A percentile compares a stretch with the other conserved stretches of the same genome.
Conservation (phyloP, 2,329 filamentous ascomycete species). For the Verticillium albo-atrum region DNA sequence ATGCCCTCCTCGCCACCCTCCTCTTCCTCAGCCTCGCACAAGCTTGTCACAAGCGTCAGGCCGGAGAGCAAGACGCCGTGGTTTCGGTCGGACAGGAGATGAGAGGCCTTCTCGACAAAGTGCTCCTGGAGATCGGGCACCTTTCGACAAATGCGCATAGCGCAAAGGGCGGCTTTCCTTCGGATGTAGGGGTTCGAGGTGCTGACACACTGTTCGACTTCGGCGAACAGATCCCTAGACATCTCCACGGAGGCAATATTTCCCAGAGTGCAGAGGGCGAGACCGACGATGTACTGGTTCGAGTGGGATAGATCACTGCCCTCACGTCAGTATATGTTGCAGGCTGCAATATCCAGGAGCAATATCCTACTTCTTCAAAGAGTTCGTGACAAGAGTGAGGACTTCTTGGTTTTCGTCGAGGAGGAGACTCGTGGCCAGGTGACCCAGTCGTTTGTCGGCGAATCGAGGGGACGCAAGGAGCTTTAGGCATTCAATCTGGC, state of each 20-base stretch:
- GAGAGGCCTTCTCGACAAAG: slow-evolving; percentile 89
- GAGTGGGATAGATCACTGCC: slow-evolving; percentile 88
- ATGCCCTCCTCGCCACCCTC: slow-evolving; percentile 88
- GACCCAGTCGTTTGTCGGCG: slow-evolving; percentile 93
- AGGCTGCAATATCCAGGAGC: not conserved
- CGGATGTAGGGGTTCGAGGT: slow-evolving; percentile 98
- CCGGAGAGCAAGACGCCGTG: slow-evolving; percentile 93
- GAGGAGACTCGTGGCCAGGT: slow-evolving; percentile 91
- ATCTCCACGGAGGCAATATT: slow-evolving; percentile 98
- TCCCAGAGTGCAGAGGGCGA: slow-evolving; percentile 91
- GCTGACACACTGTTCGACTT: slow-evolving; percentile 87
- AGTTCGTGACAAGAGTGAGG: slow-evolving; percentile 94
- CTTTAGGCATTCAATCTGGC: slow-evolving; percentile 98
- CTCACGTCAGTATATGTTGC: slow-evolving; percentile 25
- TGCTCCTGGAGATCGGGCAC: slow-evolving; percentile 96
- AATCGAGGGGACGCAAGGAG: slow-evolving; percentile 94
- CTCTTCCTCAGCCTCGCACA: slow-evolving; percentile 92
- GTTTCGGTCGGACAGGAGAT: slow-evolving; percentile 86
- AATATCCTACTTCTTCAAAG: slow-evolving; percentile 76
- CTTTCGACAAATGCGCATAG: slow-evolving; percentile 97
- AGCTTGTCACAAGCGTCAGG: slow-evolving; percentile 80
- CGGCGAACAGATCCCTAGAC: slow-evolving; percentile 93
- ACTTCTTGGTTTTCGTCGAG: slow-evolving; percentile 99
- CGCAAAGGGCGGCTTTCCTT: slow-evolving; percentile 94
- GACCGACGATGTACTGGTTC: slow-evolving; percentile 96